Percentiles rank a stretch among this genome's conserved stretches.
phyloP scores from a whole-genome alignment of 2,329 filamentous ascomycete species.

The Cladosporium sp. region DNA sequence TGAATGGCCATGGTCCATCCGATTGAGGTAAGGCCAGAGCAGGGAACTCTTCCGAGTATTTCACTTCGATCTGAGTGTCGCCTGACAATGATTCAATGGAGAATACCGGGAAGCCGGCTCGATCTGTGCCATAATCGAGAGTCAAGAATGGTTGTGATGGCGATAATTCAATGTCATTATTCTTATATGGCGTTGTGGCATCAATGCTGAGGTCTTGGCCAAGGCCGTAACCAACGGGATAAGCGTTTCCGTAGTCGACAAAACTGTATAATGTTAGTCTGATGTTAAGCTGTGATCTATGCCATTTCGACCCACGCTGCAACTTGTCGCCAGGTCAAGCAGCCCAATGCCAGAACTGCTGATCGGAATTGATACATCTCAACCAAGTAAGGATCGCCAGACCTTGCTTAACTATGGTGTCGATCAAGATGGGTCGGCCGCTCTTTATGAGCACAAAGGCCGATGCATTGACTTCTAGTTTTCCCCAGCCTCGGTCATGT shows the following conservation, averaged over 20 bases:
- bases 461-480: neutral
- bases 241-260: conserved; percentile 9
- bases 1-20: conserved; percentile 39
- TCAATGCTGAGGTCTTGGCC: conserved; percentile 4
- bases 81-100: conserved; percentile 30
- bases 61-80: conserved; percentile 39
- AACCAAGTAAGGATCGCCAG: neutral
- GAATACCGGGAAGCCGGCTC: conserved; percentile 39
- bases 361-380: neutral
- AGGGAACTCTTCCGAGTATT: conserved; percentile 39
- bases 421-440: neutral
- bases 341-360: neutral
- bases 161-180: neutral
- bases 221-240: conserved; percentile 3
- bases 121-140: conserved; percentile 32
- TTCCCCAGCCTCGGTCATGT: neutral
- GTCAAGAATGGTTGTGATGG: conserved; percentile 11
- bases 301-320: neutral
- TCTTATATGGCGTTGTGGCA: neutral
- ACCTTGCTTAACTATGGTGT: neutral
- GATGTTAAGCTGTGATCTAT: neutral
- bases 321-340: neutral
- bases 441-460: neutral
- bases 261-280: neutral
- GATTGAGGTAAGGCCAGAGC: conserved; percentile 31